These are phyloP conservation scores for Nicotiana sylvestris DNA, from an alignment of 257 asterid species.

Conservation along the genomic window DNA sequence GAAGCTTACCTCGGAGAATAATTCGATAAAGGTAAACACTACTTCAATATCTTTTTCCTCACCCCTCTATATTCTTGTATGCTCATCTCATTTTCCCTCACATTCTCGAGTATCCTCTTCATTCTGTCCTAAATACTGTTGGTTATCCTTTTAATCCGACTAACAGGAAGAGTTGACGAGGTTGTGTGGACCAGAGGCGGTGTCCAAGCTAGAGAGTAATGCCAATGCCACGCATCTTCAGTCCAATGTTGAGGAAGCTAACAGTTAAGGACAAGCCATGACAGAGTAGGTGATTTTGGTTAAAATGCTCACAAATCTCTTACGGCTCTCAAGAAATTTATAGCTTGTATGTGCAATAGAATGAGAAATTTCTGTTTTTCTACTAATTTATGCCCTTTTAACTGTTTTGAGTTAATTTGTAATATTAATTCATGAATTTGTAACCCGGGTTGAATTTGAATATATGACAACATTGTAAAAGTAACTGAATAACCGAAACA, in stretches of 20 bases:
- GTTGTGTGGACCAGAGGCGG: constrained; percentile 61
- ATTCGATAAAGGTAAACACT: constrained; percentile 50
- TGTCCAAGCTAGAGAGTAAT: constrained; percentile 46
- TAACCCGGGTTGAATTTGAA: neutral
- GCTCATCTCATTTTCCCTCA: neutral
- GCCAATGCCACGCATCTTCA: constrained; percentile 30
- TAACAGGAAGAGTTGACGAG: constrained; percentile 71
- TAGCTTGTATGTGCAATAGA: neutral
- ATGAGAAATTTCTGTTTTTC: neutral
- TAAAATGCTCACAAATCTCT: constrained; percentile 2
- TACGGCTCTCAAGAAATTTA: neutral
- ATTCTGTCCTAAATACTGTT: neutral
- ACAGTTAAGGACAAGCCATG: constrained; percentile 24
- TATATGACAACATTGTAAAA: constrained; percentile 2
- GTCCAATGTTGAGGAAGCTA: constrained; percentile 45
- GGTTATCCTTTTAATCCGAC: neutral
- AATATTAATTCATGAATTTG: neutral
- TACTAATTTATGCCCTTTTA: neutral
- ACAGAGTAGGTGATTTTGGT: constrained; percentile 10
- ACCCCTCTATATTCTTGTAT: neutral
- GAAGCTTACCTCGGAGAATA: constrained; percentile 67
- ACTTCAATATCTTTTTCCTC: neutral
- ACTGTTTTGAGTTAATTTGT: constrained; percentile 6
- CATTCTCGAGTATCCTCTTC: neutral
- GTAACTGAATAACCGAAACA: neutral